Conservation (phyloP, 768 basidiomycete genomes). For the Psilocybe sp. region DNA sequence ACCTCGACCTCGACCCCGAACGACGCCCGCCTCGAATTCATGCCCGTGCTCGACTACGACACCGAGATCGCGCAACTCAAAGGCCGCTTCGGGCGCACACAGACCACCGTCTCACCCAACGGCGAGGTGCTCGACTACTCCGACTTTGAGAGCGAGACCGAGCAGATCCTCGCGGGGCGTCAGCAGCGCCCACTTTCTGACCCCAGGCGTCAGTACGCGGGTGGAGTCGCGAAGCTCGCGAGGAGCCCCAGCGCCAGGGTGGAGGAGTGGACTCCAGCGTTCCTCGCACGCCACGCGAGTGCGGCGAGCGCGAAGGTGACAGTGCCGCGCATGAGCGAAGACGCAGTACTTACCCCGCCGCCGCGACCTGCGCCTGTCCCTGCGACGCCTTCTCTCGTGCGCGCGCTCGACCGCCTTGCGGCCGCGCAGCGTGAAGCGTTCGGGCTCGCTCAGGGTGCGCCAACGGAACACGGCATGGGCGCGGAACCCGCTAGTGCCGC, state of each 20-base stretch:
- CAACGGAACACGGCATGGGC: neutral
- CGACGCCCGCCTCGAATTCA: constrained; percentile 5
- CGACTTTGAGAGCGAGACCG: constrained; percentile 37
- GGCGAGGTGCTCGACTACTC: constrained; percentile 10
- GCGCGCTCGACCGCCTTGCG: constrained; percentile 58
- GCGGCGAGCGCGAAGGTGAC: constrained; percentile 1
- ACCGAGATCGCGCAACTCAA: constrained; percentile 39
- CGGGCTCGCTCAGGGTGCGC: constrained; percentile 6
- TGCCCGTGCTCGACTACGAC: constrained; percentile 30
- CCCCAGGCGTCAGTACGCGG: neutral
- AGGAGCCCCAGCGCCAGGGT: constrained; percentile 7
- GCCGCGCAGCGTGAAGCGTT: constrained; percentile 55
- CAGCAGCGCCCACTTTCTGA: constrained; percentile 12
- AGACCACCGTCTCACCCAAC: neutral
- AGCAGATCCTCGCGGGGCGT: constrained; percentile 36
- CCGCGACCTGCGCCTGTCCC: constrained; percentile 39
- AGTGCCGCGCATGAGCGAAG: too few species aligned
- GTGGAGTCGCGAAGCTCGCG: neutral
- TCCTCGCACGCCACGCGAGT: constrained; percentile 38
- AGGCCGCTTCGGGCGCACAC: constrained; percentile 14
- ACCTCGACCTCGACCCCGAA: neutral
- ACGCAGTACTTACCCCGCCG: neutral
- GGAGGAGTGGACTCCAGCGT: constrained; percentile 47
- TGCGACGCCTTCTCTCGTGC: constrained; percentile 62
- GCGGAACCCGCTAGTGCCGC: neutral